Percentiles rank a stretch among this genome's conserved stretches.
phyloP scores from a whole-genome alignment of 257 asterid species.

The Lycium ferocissimum region DNA sequence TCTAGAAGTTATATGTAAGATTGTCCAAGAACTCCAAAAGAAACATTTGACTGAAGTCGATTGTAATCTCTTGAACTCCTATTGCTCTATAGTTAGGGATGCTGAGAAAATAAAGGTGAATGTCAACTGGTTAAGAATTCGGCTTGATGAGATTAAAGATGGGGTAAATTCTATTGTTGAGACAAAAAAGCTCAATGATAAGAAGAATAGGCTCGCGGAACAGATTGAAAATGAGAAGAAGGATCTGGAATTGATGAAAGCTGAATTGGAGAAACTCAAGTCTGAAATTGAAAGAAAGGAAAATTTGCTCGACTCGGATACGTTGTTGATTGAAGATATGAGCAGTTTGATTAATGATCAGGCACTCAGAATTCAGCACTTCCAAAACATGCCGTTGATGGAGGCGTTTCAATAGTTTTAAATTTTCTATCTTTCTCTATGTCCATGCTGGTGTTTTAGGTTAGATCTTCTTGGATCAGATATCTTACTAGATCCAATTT shows the following conservation, averaged over 20 bases:
- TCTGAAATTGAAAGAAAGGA: constrained; percentile 33
- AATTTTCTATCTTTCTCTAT: too few relatives aligned
- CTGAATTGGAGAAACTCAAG: constrained; percentile 34
- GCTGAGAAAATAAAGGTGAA: constrained; percentile 42
- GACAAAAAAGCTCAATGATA: constrained; percentile 11
- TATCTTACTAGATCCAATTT: neutral
- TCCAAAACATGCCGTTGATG: constrained; percentile 30
- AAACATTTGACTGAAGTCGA: constrained; percentile 38
- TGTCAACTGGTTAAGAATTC: constrained; percentile 30
- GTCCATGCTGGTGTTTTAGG: too few relatives aligned
- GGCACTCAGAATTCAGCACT: constrained; percentile 12
- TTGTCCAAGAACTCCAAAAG: constrained; percentile 42
- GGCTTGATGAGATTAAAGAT: constrained; percentile 42
- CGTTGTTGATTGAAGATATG: constrained; percentile 23
- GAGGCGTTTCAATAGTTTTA: constrained; percentile 34
- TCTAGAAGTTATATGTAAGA: constrained; percentile 39
- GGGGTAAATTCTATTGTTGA: constrained; percentile 31
- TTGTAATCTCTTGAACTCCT: constrained; percentile 26
- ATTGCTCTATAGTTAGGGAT: constrained; percentile 38
- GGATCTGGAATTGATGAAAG: constrained; percentile 24
- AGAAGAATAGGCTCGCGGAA: constrained; percentile 26
- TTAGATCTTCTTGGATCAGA: neutral
- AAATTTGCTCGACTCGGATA: constrained; percentile 27
- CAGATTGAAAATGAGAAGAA: constrained; percentile 26
- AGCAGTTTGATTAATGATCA: neutral